Evolutionary conservation across 495 filamentous ascomycete genomes (phyloP).

Genomic region (Patellaria atrata): DNA sequence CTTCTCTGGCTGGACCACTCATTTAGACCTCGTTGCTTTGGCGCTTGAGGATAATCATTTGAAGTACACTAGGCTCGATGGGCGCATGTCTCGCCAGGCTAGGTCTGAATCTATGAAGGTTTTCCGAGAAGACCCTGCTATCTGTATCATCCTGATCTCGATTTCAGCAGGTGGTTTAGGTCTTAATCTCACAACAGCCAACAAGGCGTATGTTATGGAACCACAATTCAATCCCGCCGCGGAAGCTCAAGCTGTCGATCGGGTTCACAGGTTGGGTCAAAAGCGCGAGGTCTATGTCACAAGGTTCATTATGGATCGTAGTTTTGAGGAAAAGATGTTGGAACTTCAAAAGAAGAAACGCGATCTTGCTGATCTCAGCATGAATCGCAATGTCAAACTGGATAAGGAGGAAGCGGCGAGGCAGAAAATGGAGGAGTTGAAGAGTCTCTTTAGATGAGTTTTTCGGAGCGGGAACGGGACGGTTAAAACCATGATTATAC

Average conservation of each 20-base stretch:
- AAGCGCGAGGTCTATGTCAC: constrained; percentile 65
- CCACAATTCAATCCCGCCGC: constrained; percentile 94
- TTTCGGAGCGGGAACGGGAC: too few relatives aligned
- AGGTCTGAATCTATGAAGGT: constrained; percentile 55
- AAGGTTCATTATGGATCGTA: constrained; percentile 74
- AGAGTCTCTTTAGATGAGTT: constrained; percentile 68
- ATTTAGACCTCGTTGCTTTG: constrained; percentile 84
- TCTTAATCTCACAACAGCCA: constrained; percentile 76
- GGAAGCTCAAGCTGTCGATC: constrained; percentile 86
- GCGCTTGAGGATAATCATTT: constrained; percentile 57
- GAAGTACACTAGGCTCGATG: constrained; percentile 69
- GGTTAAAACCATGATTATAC: too few relatives aligned
- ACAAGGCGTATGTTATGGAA: constrained; percentile 90
- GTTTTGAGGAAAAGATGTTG: constrained; percentile 90
- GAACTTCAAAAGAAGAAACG: constrained; percentile 81
- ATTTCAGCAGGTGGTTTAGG: constrained; percentile 87
- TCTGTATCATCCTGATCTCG: constrained; percentile 76
- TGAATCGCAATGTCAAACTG: constrained; percentile 55
- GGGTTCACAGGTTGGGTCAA: constrained; percentile 87
- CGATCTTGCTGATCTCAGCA: constrained; percentile 69
- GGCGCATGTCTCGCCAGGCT: constrained; percentile 60
- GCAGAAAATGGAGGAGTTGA: constrained; percentile 64
- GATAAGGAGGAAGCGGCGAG: constrained; percentile 62
- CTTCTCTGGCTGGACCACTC: constrained; percentile 86
- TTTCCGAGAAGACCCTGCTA: constrained; percentile 57